Percentiles rank a stretch among this genome's conserved stretches.
Evolutionary conservation across 2,329 filamentous ascomycete species (phyloP).

Genomic region (Fusarium hostae): DNA sequence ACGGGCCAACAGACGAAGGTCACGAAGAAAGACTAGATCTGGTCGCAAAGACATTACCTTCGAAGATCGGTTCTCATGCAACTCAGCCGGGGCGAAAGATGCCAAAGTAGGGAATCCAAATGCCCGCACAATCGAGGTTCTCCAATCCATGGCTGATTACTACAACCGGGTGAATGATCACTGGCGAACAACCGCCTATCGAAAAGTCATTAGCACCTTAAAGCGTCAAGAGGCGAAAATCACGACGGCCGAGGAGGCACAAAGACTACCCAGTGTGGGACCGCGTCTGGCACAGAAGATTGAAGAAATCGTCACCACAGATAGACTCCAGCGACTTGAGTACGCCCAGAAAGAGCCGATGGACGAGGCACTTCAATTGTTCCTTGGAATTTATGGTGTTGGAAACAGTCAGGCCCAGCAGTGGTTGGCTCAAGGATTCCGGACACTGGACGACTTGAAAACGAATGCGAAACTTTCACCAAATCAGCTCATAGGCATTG

Average conservation of each 20-base stretch:
- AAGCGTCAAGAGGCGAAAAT: slow-evolving; percentile 73
- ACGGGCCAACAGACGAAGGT: slow-evolving; percentile 25
- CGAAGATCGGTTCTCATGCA: slow-evolving; percentile 65
- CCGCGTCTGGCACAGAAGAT: slow-evolving; percentile 82
- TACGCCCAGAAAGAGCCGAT: slow-evolving; percentile 73
- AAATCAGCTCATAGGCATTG: slow-evolving; percentile 80
- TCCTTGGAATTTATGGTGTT: slow-evolving; percentile 83
- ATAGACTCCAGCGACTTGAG: slow-evolving; percentile 77
- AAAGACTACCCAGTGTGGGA: slow-evolving; percentile 75
- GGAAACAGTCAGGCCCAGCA: slow-evolving; percentile 75
- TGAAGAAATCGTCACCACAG: slow-evolving; percentile 84
- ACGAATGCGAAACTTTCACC: slow-evolving; percentile 70
- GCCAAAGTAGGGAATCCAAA: slow-evolving; percentile 72
- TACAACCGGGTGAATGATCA: slow-evolving; percentile 80
- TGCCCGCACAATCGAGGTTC: slow-evolving; percentile 75
- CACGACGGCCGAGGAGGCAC: slow-evolving; percentile 75
- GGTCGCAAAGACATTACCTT: slow-evolving; percentile 49
- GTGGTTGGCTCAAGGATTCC: slow-evolving; percentile 81
- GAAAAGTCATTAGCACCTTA: slow-evolving; percentile 79
- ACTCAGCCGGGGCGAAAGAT: slow-evolving; percentile 61
- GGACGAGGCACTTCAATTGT: slow-evolving; percentile 73
- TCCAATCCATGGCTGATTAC: slow-evolving; percentile 82
- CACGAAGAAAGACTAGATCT: slow-evolving; percentile 34
- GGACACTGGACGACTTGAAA: slow-evolving; percentile 77
- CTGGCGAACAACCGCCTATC: slow-evolving; percentile 81